Evolutionary conservation across 306 rosid genomes (phyloP).

Genomic region (Ormosia emarginata): DNA sequence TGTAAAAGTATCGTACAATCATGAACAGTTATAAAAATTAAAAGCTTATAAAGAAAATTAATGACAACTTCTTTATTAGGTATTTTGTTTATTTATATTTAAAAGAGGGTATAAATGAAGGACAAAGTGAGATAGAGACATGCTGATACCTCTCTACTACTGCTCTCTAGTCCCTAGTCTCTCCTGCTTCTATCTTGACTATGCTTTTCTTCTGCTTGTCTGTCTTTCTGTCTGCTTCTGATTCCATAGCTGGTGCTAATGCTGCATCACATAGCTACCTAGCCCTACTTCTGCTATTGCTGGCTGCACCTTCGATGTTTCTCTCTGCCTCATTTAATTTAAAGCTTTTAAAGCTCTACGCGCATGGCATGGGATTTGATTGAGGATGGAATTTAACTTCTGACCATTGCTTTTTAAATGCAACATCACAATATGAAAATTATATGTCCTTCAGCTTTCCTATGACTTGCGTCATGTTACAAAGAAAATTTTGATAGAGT

Average conservation of each 20-base stretch:
- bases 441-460: too few relatives aligned
- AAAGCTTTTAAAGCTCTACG: background rate
- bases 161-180: slow-evolving; percentile 45
- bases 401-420: background rate
- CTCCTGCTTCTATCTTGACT: slow-evolving; percentile 33
- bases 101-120: background rate
- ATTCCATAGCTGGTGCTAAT: slow-evolving; percentile 1
- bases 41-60: background rate
- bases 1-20: background rate
- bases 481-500: too few relatives aligned
- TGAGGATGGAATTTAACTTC: background rate
- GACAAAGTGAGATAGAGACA: slow-evolving; percentile 8
- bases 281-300: background rate
- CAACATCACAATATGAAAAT: background rate
- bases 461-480: too few relatives aligned
- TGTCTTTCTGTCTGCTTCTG: slow-evolving; percentile 23
- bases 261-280: background rate
- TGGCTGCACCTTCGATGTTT: slow-evolving; percentile 23
- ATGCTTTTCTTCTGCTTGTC: slow-evolving; percentile 16
- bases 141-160: background rate
- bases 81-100: background rate
- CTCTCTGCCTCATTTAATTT: background rate
- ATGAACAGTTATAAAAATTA: background rate
- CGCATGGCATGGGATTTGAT: slow-evolving; percentile 16
- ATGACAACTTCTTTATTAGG: background rate